Conservation (phyloP, 176 grass and related monocot genomes). For the Alloteropsis semialata region DNA sequence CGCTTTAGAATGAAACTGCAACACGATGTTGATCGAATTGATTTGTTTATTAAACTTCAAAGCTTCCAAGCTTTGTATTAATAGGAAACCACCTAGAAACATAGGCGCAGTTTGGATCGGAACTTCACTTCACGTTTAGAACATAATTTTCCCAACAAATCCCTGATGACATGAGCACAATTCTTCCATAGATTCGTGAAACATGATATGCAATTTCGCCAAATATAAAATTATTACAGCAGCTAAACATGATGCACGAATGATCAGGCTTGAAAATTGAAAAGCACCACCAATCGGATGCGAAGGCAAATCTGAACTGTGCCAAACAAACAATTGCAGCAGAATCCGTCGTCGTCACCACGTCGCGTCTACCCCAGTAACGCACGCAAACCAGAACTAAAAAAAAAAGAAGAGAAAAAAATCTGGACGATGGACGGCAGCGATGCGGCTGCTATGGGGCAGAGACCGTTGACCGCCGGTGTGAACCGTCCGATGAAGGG, state of each 20-base stretch:
- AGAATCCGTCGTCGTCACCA: constrained; percentile 2
- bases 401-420: background rate
- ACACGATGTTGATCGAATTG: background rate
- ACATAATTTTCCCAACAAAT: background rate
- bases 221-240: background rate
- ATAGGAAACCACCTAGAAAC: background rate
- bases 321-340: too few relatives aligned
- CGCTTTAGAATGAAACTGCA: background rate
- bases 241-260: background rate
- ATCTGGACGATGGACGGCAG: background rate
- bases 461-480: constrained; percentile 1
- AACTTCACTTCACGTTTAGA: background rate
- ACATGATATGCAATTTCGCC: background rate
- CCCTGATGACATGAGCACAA: background rate
- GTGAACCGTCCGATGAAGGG: constrained; percentile 42
- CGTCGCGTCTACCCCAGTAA: background rate
- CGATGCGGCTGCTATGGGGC: background rate
- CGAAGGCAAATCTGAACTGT: constrained; percentile 5
- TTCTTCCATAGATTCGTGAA: constrained; percentile 10
- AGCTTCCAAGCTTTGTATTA: background rate
- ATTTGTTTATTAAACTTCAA: background rate
- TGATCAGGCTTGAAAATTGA: too few relatives aligned
- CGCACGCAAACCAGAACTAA: constrained; percentile 24
- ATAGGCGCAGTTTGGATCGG: background rate
- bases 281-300: background rate